Percentiles rank a stretch among this genome's conserved stretches.
These are phyloP conservation scores for Dictyostelium firmibasis DNA, from an alignment of 78 protist genomes.

Conservation along the genomic window DNA sequence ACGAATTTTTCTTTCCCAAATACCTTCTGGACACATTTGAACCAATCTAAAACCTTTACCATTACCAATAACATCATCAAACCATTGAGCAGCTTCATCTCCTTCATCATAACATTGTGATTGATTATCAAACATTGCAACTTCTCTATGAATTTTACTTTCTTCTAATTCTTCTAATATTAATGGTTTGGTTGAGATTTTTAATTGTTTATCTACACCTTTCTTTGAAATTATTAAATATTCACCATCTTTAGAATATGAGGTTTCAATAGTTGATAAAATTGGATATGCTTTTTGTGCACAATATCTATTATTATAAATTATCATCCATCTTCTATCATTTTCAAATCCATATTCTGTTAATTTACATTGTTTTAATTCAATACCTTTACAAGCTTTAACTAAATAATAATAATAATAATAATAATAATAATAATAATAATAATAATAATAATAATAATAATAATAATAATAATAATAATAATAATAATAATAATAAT, in stretches of 20 bases:
- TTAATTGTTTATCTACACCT: background rate
- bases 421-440: too few relatives aligned
- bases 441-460: too few relatives aligned
- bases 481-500: too few relatives aligned
- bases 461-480: too few relatives aligned
- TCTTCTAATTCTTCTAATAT: background rate
- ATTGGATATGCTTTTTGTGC: constrained; percentile 9
- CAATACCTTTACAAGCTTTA: constrained; percentile 63
- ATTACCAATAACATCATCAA: background rate
- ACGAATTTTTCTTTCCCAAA: background rate
- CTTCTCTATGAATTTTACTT: background rate
- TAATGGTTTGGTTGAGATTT: background rate
- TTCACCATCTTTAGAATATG: background rate
- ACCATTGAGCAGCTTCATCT: constrained; percentile 30
- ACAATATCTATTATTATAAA: constrained; percentile 20
- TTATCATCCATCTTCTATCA: constrained; percentile 73
- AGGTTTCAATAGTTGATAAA: background rate
- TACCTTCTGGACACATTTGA: background rate
- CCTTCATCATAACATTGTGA: constrained; percentile 23
- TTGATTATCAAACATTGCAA: background rate
- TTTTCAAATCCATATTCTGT: constrained; percentile 39
- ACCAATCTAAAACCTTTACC: background rate
- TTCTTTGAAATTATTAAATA: background rate
- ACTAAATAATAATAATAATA: too few relatives aligned
- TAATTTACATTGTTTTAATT: constrained; percentile 22